Base-by-base conservation (phyloP, 2,329 filamentous ascomycete species). In the Neonectria magnoliae region DNA sequence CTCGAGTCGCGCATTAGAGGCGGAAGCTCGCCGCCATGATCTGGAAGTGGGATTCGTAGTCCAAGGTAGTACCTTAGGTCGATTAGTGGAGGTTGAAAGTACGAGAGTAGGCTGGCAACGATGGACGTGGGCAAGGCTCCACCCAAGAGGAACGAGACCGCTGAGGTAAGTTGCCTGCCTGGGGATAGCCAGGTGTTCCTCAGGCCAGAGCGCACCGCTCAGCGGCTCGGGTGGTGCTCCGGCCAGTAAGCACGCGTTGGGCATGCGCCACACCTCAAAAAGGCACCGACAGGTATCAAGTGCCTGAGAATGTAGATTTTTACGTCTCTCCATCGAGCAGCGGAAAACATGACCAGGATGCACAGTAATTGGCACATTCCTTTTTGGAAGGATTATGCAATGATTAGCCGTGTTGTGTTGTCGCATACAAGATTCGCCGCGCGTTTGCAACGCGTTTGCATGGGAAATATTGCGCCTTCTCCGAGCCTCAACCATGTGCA, bases 11-110 rank as follows among this genome's bases (percentile, higher is more conserved):
- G 62, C 56, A 45, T 64, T 56, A 64, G 45, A 59, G 57, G 61
- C 38, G 61, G 56, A 56, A 64, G 60, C 31, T 58, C 22, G 55
- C 60, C 61, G 61, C 56, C 51, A 64, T 64, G n/a, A 27, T 56
- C 61, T 59, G 44, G 51, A 55, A 56, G 61, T 64, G 61, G 61
- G 57, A 64, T 64, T 57, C 51, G 56, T 64, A 25, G 51, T 64
- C 56, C 27, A 64, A 64, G 51, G 61, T 56, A 56, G 61, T 64
- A 59, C 61, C 61, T 59, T 64, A 64, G 61, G 56, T 56, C 55
- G 61, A 64, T 59, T 56, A 64, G 61, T 64, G 61, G 61, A 64
- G 48, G 61, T 64, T 64, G 61, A 56, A 60, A 60, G 61, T 38
- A 31, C 52, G 45, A 59, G 55, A 48, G 31, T 51, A 42, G 27